Conservation (phyloP, 2,329 filamentous ascomycete genomes). For the Fusarium aywerte region DNA sequence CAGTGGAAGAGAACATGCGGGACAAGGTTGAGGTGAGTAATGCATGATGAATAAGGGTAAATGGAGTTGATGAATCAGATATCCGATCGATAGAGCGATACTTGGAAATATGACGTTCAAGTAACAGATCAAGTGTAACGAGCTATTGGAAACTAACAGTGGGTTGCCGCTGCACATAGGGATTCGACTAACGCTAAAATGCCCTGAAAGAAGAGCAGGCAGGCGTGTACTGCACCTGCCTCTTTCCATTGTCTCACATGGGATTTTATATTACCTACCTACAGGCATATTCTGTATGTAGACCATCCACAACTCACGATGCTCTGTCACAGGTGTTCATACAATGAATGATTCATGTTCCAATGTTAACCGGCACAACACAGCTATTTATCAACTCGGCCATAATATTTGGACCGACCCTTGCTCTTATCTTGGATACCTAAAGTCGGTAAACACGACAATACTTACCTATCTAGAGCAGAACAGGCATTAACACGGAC, state of each 20-base stretch:
- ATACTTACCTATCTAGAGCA: not conserved
- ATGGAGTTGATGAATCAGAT: not conserved
- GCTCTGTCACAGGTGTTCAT: too few relatives aligned
- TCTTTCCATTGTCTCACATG: too few relatives aligned
- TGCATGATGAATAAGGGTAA: not conserved
- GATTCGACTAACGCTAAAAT: conserved; percentile 12
- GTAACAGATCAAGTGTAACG: conserved; percentile 6
- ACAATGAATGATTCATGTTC: too few relatives aligned
- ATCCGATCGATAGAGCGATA: conserved; percentile 17
- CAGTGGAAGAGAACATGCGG: conserved; percentile 3
- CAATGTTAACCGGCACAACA: not conserved
- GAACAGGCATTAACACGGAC: not conserved
- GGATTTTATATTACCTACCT: too few relatives aligned
- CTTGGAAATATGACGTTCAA: not conserved
- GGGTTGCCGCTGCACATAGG: conserved; percentile 5
- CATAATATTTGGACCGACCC: not conserved
- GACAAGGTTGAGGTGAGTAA: not conserved
- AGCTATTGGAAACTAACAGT: conserved; percentile 26
- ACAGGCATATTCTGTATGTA: too few relatives aligned
- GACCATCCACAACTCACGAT: too few relatives aligned
- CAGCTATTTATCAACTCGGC: not conserved
- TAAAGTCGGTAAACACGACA: conserved; percentile 11
- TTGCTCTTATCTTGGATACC: not conserved
- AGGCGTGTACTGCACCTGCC: too few relatives aligned
- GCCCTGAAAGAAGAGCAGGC: conserved; percentile 14